These are phyloP conservation scores for Psilocybe cubensis DNA, from an alignment of 768 basidiomycete genomes.

Conservation along the genomic window DNA sequence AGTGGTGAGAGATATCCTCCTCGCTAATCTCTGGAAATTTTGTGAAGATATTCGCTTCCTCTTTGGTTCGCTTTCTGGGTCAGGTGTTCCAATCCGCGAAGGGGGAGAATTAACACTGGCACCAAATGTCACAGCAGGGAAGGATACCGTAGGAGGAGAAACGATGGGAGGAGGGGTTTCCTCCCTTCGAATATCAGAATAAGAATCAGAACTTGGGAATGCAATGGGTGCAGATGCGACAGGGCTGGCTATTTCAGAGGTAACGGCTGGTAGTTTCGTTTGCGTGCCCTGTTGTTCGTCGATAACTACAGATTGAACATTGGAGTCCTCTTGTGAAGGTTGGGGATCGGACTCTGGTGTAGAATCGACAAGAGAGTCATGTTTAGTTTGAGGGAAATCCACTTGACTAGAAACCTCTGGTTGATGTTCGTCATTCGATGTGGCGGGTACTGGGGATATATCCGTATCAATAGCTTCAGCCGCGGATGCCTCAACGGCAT, in stretches of 20 bases:
- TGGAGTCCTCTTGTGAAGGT: conserved; percentile 1
- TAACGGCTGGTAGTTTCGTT: background rate
- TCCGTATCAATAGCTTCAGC: no score
- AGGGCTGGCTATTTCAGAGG: conserved; percentile 11
- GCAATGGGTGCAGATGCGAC: conserved; percentile 7
- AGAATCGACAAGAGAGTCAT: background rate
- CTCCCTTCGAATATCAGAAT: conserved; percentile 10
- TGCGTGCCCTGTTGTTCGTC: conserved; percentile 3
- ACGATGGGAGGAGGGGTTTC: conserved; percentile 22
- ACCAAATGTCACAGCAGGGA: conserved; percentile 69
- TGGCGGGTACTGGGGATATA: background rate
- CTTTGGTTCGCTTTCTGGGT: conserved; percentile 75
- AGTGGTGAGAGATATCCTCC: conserved; percentile 69
- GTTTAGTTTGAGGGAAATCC: background rate
- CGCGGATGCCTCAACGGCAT: background rate
- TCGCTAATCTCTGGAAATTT: conserved; percentile 82
- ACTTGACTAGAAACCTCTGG: background rate
- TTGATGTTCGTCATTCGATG: background rate
- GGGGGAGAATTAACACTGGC: conserved; percentile 59
- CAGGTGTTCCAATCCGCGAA: conserved; percentile 73
- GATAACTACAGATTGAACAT: conserved; percentile 1
- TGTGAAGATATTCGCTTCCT: conserved; percentile 83
- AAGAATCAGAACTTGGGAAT: conserved; percentile 10
- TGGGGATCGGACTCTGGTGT: background rate
- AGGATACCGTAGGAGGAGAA: conserved; percentile 29